phyloP scores from a whole-genome alignment of 139 green algal genomes.

The Picochlorum sp. region DNA sequence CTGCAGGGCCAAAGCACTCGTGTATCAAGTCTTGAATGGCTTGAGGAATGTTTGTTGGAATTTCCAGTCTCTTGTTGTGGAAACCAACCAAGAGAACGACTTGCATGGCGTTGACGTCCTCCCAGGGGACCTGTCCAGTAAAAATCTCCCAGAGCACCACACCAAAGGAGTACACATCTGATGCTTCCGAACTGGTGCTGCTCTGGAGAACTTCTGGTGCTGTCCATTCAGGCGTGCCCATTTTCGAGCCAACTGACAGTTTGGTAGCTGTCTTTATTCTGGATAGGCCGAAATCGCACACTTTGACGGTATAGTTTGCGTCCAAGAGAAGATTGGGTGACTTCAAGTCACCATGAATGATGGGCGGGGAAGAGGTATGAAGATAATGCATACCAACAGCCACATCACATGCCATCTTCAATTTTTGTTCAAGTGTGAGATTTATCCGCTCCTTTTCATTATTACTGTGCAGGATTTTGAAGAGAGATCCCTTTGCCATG shows the following conservation, averaged over 20 bases:
- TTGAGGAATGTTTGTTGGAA: slow-evolving; percentile 55
- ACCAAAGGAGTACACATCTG: slow-evolving; percentile 74
- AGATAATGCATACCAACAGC: slow-evolving; percentile 67
- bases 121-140: slow-evolving; percentile 77
- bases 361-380: slow-evolving; percentile 57
- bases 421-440: slow-evolving; percentile 47
- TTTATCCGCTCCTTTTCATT: background rate
- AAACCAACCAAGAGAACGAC: slow-evolving; percentile 87
- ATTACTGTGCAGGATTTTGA: slow-evolving; percentile 47
- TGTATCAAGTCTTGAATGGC: slow-evolving; percentile 49
- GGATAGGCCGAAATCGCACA: slow-evolving; percentile 83
- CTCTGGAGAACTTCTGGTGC: slow-evolving; percentile 63
- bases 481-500: slow-evolving; percentile 50
- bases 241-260: slow-evolving; percentile 47
- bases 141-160: slow-evolving; percentile 91
- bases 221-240: slow-evolving; percentile 91
- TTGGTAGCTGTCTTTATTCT: slow-evolving; percentile 56
- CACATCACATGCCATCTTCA: slow-evolving; percentile 78
- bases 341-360: slow-evolving; percentile 77
- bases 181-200: slow-evolving; percentile 67
- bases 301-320: slow-evolving; percentile 82
- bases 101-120: slow-evolving; percentile 71
- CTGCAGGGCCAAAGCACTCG: slow-evolving; percentile 51
- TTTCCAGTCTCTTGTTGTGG: slow-evolving; percentile 47
- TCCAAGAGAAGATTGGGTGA: slow-evolving; percentile 66